phyloP scores from a whole-genome alignment of 1,139 yeast species.

The Candida gigantensis region DNA sequence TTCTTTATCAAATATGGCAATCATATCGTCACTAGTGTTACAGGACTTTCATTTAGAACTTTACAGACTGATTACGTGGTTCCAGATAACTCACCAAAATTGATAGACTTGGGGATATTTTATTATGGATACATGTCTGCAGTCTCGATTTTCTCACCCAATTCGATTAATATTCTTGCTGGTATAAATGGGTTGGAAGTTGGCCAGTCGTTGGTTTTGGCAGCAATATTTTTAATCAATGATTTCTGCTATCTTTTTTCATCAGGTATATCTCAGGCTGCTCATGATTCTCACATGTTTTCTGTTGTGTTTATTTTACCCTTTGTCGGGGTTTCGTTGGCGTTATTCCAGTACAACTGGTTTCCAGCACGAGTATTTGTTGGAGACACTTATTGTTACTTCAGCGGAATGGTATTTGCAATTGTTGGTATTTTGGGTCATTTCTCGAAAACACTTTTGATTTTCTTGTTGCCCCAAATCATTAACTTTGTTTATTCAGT shows the following conservation, averaged over 20 bases:
- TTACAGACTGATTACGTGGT: constrained; percentile 35
- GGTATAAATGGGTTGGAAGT: constrained; percentile 97
- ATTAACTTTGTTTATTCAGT: constrained; percentile 83
- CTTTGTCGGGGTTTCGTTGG: constrained; percentile 80
- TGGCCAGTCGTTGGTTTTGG: constrained; percentile 86
- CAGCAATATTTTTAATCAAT: constrained; percentile 67
- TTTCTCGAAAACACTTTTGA: constrained; percentile 85
- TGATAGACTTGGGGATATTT: constrained; percentile 73
- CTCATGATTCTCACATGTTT: constrained; percentile 80
- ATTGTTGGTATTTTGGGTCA: constrained; percentile 96
- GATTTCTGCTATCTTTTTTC: constrained; percentile 69
- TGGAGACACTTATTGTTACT: constrained; percentile 97
- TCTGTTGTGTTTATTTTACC: constrained; percentile 82
- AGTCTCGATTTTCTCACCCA: constrained; percentile 90
- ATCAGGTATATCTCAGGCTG: constrained; percentile 47
- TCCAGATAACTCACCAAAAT: constrained; percentile 34
- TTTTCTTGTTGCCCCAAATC: constrained; percentile 88
- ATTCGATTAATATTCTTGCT: constrained; percentile 93
- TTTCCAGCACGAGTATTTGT: constrained; percentile 93
- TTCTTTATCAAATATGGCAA: constrained; percentile 33
- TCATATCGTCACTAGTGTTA: constrained; percentile 30
- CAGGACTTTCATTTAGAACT: constrained; percentile 44
- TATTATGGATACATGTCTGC: constrained; percentile 91
- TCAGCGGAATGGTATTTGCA: constrained; percentile 98
- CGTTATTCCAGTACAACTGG: constrained; percentile 77